Evolutionary conservation across 2,329 filamentous ascomycete genomes (phyloP).

Genomic region (Pseudonectria foliicola): DNA sequence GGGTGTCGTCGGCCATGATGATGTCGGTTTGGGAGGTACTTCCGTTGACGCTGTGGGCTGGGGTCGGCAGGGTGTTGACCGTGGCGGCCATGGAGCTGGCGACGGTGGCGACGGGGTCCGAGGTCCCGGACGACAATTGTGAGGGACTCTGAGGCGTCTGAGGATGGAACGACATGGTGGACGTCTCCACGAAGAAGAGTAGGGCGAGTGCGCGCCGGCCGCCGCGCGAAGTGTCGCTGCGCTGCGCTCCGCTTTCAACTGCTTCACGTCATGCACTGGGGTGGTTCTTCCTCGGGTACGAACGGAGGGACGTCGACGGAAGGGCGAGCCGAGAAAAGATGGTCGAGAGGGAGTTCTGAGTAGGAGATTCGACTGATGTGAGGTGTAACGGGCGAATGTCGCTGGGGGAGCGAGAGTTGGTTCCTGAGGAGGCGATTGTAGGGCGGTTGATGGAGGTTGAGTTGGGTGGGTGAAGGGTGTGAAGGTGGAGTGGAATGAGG

Average conservation of each 20-base stretch:
- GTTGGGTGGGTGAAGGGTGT: conserved; percentile 20
- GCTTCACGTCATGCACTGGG: conserved; percentile 25
- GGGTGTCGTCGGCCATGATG: conserved; percentile 44
- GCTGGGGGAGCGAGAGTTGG: conserved; percentile 19
- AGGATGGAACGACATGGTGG: conserved; percentile 60
- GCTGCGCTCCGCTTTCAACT: conserved; percentile 22
- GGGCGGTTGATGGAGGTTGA: conserved; percentile 23
- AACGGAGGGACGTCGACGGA: conserved; percentile 13
- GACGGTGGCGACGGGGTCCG: conserved; percentile 44
- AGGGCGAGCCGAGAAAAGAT: conserved; percentile 4
- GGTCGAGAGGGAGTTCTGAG: conserved; percentile 1
- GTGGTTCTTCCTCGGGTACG: conserved; percentile 16
- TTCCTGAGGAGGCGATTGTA: conserved; percentile 14
- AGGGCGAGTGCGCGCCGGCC: conserved; percentile 26
- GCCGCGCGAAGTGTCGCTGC: conserved; percentile 27
- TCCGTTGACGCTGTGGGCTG: conserved; percentile 56
- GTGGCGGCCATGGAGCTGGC: conserved; percentile 45
- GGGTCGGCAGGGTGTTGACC: conserved; percentile 51
- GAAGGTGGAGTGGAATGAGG: conserved; percentile 23
- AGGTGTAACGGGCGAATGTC: conserved; percentile 17
- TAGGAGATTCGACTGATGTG: conserved; percentile 9
- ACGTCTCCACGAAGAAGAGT: conserved; percentile 27
- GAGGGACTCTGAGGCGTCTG: conserved; percentile 62
- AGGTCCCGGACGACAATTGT: conserved; percentile 50
- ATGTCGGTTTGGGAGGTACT: conserved; percentile 38